Percentiles rank a stretch among this genome's conserved stretches.
Evolutionary conservation across 768 basidiomycete species (phyloP).

Genomic region (Mycena venus): DNA sequence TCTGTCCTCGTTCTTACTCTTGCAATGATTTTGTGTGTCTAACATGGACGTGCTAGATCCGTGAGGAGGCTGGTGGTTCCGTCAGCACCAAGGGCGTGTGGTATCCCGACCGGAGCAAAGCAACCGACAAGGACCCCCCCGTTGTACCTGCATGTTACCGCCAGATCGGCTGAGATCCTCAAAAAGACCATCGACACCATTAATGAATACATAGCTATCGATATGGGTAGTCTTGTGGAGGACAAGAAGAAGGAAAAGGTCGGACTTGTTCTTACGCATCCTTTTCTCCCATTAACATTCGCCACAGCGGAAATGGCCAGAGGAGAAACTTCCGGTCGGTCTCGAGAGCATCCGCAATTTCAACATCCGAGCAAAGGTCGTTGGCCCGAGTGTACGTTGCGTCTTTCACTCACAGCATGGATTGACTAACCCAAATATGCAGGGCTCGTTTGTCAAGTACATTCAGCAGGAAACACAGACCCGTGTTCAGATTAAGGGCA

Average conservation of each 20-base stretch:
- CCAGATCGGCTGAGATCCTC: slow-evolving; percentile 73
- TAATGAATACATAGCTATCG: slow-evolving; percentile 79
- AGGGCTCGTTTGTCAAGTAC: slow-evolving; percentile 98
- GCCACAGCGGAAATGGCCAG: slow-evolving; percentile 93
- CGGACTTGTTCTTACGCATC: slow-evolving; percentile 11
- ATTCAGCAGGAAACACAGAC: slow-evolving; percentile 97
- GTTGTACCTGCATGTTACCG: slow-evolving; percentile 93
- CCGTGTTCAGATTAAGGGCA: slow-evolving; percentile 96
- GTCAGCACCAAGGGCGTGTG: slow-evolving; percentile 95
- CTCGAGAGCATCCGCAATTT: slow-evolving; percentile 95
- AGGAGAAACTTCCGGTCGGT: slow-evolving; percentile 92
- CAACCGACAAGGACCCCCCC: slow-evolving; percentile 94
- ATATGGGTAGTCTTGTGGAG: slow-evolving; percentile 86
- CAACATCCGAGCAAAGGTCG: slow-evolving; percentile 97
- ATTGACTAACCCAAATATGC: slow-evolving; percentile 9
- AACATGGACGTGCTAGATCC: slow-evolving; percentile 68
- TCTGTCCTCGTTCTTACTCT: slow-evolving; percentile 51
- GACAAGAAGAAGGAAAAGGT: slow-evolving; percentile 86
- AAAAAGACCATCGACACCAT: slow-evolving; percentile 78
- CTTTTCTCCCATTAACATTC: background rate
- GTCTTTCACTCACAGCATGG: background rate
- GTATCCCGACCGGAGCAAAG: slow-evolving; percentile 94
- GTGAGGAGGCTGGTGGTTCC: slow-evolving; percentile 92
- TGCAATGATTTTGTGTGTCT: background rate
- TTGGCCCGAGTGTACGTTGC: slow-evolving; percentile 86